Evolutionary conservation across 352 stramenopile genomes (phyloP), one percentile per base, ranked within the genome.

Genomic region (Ophiocytium majus): DNA sequence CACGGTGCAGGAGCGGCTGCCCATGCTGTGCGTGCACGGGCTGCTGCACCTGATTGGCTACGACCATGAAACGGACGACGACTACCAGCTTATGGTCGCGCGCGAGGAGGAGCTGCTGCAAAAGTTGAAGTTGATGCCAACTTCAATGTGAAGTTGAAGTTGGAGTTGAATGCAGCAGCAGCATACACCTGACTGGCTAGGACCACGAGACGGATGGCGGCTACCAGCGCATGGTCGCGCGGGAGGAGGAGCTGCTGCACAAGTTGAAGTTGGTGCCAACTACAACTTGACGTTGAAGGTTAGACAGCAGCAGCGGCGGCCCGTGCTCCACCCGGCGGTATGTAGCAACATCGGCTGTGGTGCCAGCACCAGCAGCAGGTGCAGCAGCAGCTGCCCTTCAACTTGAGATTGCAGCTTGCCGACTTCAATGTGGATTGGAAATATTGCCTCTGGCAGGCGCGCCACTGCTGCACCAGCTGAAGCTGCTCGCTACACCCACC

Each of bases 151-250:
- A 57, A 57, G 43, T 57, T 57, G 43, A 57, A 5, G 43, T 57
- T 57, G 43, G 5, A 57, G 14, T 57, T 5, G 43, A 57, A 5
- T 57, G n/a, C n/a, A n/a, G n/a, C n/a, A n/a, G n/a, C n/a, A n/a
- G n/a, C n/a, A n/a, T 89, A 28, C 89, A 91, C 79, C 64, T 91
- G 66, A 33, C 90, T 17, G 85, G 86, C 23, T 89, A 90, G 79
- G 89, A 91, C 78, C 89, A 91, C 81, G 89, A 91, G 84, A 90
- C 82, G 9, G 83, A 89, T 0, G 74, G 89, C n/a, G 89, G 91
- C 32, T 90, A 88, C 78, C 57, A 89, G 64, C 50, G 63, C 34
- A 91, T 91, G 89, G 89, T 90, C 49, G 43, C 37, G 9, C 28
- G 84, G n/a, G 89, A 91, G 76, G 89, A 91, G 63, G 81, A 83